Base-by-base conservation (phyloP, 1,284 basidiomycete genomes). In the Kalmanozyma brasiliensis region DNA sequence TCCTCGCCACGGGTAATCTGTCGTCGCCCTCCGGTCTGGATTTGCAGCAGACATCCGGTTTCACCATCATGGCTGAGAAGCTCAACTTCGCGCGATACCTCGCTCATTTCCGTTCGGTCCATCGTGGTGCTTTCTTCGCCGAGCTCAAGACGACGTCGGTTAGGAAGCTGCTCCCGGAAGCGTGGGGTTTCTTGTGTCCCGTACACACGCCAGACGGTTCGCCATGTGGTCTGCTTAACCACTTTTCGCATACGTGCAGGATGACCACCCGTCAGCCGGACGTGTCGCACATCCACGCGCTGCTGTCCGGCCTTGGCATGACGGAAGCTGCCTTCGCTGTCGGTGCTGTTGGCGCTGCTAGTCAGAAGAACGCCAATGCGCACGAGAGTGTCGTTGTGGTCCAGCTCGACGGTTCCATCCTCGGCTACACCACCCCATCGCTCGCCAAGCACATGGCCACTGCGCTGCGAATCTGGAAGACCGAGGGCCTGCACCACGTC, bases 51-150 rank as follows among this genome's bases (percentile, higher is more conserved):
- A 91, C 93, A 0, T 91, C 92, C 16, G 96, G 96, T 42, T 98
- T 96, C 85, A 98, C 96, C 4, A 95, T 99, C 76, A 91, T 98
- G 41, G 96, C 95, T 3, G 96, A 99, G 84, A 98, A 98, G 84
- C 87, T 99, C 69, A 99, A 99, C 84, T 99, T 95, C 88, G 91
- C 92, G 80, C 93, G 96, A 43, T 99, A 98, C 84, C 93, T 99
- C 82, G 91, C 91, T 77, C 96, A 99, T 84, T 99, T 99, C 86
- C 87, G 96, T 55, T 97, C 92, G 83, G 94, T 99, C 38, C 96
- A 99, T 84, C 91, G 96, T 85, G 96, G 96, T 84, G 94, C 96
- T 38, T 99, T 99, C 88, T 99, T 98, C 81, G 93, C 95, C 20
- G 94, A 98, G 83, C 88, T 98, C 63, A 98, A 98, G 86, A 99